These are phyloP conservation scores for Pythium oligandrum DNA, from an alignment of 352 stramenopile genomes.

Conservation along the genomic window DNA sequence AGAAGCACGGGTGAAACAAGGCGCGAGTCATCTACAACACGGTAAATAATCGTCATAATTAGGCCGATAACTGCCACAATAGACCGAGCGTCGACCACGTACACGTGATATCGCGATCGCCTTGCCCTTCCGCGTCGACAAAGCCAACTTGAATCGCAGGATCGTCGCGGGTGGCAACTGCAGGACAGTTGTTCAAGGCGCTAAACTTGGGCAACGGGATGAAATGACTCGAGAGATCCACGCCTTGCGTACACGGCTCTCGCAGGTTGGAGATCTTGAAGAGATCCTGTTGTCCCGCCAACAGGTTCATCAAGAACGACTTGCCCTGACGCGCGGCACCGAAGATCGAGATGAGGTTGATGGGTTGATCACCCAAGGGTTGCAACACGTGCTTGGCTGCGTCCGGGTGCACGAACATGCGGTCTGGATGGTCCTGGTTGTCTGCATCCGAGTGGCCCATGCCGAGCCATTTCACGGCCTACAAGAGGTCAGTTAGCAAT, in stretches of 20 bases:
- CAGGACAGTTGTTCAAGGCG: slow-evolving; percentile 54
- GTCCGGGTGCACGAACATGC: slow-evolving; percentile 68
- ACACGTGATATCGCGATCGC: slow-evolving; percentile 84
- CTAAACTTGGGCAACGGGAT: slow-evolving; percentile 68
- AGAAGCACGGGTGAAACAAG: slow-evolving; percentile 80
- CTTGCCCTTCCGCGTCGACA: slow-evolving; percentile 81
- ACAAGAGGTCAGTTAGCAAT: too few species aligned
- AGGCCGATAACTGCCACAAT: too few species aligned
- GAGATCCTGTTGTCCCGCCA: slow-evolving; percentile 80
- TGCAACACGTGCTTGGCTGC: slow-evolving; percentile 51
- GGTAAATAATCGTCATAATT: slow-evolving; percentile 4
- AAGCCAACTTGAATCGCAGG: slow-evolving; percentile 73
- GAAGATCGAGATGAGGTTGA: slow-evolving; percentile 87
- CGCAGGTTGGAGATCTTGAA: slow-evolving; percentile 87
- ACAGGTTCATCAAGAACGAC: slow-evolving; percentile 85
- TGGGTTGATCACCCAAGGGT: slow-evolving; percentile 50
- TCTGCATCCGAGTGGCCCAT: slow-evolving; percentile 38
- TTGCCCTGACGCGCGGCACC: slow-evolving; percentile 80
- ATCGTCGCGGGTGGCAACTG: slow-evolving; percentile 18
- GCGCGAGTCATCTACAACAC: slow-evolving; percentile 58
- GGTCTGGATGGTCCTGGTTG: slow-evolving; percentile 21
- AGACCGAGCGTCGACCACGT: slow-evolving; percentile 5
- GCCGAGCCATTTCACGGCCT: slow-evolving; percentile 84
- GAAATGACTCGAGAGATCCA: slow-evolving; percentile 78
- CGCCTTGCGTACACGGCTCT: slow-evolving; percentile 81